These are phyloP conservation scores for Prunus mume DNA, from an alignment of 306 rosid species.

Conservation along the genomic window DNA sequence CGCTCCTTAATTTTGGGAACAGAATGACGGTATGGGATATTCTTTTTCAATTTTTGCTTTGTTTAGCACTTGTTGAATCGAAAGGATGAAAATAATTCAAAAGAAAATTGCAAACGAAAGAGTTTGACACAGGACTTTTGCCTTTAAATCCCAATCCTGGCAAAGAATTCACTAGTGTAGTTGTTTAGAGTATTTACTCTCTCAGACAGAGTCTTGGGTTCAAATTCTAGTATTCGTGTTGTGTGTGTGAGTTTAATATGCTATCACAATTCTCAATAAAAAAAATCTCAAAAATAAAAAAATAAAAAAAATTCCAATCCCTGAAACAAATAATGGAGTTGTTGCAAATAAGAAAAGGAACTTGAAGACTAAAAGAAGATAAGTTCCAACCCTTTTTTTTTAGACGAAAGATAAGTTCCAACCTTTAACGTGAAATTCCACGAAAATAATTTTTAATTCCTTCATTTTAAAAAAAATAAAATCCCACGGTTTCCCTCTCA, in stretches of 20 bases:
- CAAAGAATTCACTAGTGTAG: no score
- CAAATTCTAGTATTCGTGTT: no score
- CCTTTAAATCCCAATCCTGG: neutral
- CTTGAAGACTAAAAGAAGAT: neutral
- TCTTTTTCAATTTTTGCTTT: neutral
- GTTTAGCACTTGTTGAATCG: neutral
- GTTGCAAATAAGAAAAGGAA: neutral
- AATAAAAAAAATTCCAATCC: neutral
- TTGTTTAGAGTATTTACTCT: no score
- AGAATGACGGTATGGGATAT: neutral
- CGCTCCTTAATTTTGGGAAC: slow-evolving; percentile 15
- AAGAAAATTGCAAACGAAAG: neutral
- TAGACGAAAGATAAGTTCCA: neutral
- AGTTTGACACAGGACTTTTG: neutral
- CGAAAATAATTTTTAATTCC: no score
- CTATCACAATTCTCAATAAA: no score
- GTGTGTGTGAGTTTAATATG: no score
- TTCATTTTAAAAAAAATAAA: no score
- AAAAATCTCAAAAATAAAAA: no score
- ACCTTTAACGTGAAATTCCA: neutral
- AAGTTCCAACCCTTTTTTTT: neutral
- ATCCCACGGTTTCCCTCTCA: no score
- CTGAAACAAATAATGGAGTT: neutral
- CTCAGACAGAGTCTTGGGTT: no score
- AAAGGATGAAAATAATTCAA: neutral